These are phyloP conservation scores for Calonectria leucothoes DNA, from an alignment of 2,329 filamentous ascomycete species.

Conservation along the genomic window DNA sequence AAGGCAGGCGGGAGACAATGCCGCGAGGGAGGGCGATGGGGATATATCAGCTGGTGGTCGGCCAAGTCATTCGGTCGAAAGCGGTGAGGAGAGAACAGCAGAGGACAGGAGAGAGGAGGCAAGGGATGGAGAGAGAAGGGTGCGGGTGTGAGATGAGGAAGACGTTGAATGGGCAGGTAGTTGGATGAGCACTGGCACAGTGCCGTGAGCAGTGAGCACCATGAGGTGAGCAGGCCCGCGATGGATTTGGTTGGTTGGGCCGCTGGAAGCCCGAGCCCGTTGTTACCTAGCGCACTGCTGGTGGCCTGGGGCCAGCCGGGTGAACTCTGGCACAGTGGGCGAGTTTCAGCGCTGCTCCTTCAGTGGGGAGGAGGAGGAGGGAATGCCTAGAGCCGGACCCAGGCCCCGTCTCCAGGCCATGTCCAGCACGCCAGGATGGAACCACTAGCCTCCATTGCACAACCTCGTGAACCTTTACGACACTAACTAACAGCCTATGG, in stretches of 20 bases:
- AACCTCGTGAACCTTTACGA: neutral
- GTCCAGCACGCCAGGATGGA: conserved; percentile 2
- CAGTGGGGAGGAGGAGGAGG: neutral
- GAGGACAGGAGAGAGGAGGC: conserved; percentile 23
- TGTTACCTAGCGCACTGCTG: conserved; percentile 11
- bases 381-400: neutral
- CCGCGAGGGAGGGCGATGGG: neutral
- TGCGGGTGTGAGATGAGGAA: conserved; percentile 10
- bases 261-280: neutral
- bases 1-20: neutral
- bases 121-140: conserved; percentile 25
- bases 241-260: conserved; percentile 8
- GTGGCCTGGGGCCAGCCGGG: conserved; percentile 3
- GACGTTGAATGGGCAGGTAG: conserved; percentile 3
- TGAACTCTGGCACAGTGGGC: neutral
- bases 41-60: neutral
- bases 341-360: neutral
- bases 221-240: conserved; percentile 16
- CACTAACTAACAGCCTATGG: neutral
- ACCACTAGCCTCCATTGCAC: neutral
- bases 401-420: conserved; percentile 7
- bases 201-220: neutral
- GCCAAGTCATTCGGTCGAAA: neutral
- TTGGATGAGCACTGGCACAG: neutral
- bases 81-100: conserved; percentile 6